Evolutionary conservation across 2,329 filamentous ascomycete genomes (phyloP).

Genomic region (Pochonia chlamydosporia): DNA sequence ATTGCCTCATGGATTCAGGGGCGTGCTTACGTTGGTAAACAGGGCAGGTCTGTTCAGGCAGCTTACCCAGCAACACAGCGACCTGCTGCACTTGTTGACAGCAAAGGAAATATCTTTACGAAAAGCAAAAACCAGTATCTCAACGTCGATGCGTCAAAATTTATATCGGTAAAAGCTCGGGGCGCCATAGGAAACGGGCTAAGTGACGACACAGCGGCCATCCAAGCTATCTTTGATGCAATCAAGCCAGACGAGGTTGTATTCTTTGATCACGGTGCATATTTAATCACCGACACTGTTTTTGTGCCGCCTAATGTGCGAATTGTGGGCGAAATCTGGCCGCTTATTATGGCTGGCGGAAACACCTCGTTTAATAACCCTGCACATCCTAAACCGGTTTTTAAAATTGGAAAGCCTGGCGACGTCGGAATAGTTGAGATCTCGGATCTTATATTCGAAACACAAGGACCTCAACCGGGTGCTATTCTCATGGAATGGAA

Average conservation of each 20-base stretch:
- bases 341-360: slow-evolving; percentile 79
- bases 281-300: slow-evolving; percentile 64
- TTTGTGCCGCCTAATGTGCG: slow-evolving; percentile 72
- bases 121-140: slow-evolving; percentile 88
- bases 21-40: slow-evolving; percentile 55
- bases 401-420: slow-evolving; percentile 74
- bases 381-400: slow-evolving; percentile 72
- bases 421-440: slow-evolving; percentile 81
- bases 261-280: slow-evolving; percentile 71
- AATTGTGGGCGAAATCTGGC: slow-evolving; percentile 89
- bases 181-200: slow-evolving; percentile 84
- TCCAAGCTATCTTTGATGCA: slow-evolving; percentile 71
- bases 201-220: slow-evolving; percentile 80
- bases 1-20: slow-evolving; percentile 76
- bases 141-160: slow-evolving; percentile 55
- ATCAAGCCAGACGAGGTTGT: slow-evolving; percentile 59
- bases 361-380: slow-evolving; percentile 64
- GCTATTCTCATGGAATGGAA: slow-evolving; percentile 94
- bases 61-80: slow-evolving; percentile 49
- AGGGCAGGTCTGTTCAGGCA: slow-evolving; percentile 53
- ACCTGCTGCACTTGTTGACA: slow-evolving; percentile 59
- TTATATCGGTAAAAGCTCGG: slow-evolving; percentile 74
- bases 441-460: slow-evolving; percentile 80
- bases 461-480: slow-evolving; percentile 74
- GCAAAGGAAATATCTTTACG: slow-evolving; percentile 66